Percentiles rank a stretch among this genome's conserved stretches.
phyloP scores from a whole-genome alignment of 768 basidiomycete species.

The Gymnopilus junonius region DNA sequence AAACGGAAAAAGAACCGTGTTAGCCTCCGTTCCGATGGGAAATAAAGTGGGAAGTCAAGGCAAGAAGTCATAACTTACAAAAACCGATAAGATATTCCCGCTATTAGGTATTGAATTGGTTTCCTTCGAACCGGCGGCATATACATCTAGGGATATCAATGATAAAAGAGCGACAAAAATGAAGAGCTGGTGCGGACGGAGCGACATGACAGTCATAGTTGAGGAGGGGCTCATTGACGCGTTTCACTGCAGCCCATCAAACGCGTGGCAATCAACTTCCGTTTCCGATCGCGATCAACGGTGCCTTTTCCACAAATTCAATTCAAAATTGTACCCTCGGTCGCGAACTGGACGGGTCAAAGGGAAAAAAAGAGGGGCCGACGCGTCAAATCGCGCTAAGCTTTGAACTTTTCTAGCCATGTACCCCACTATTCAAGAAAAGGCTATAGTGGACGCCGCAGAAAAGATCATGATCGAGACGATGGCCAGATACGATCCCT shows the following conservation, averaged over 20 bases:
- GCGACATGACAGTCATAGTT: conserved; percentile 31
- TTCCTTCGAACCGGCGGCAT: conserved; percentile 16
- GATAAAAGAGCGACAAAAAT: conserved; percentile 50
- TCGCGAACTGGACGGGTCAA: background rate
- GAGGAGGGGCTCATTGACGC: conserved; percentile 9
- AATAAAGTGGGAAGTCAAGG: background rate
- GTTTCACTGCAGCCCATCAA: conserved; percentile 4
- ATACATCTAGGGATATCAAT: conserved; percentile 22
- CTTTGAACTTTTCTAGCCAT: conserved; percentile 27
- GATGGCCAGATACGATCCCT: conserved; percentile 81
- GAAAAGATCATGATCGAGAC: conserved; percentile 72
- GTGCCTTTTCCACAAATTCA: conserved; percentile 2
- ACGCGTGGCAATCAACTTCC: conserved; percentile 26
- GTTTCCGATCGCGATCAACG: conserved; percentile 15
- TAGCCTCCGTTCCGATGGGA: conserved; percentile 1
- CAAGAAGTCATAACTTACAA: conserved; percentile 26
- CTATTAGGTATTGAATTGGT: conserved; percentile 2
- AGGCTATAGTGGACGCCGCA: conserved; percentile 55
- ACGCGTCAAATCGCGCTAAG: background rate
- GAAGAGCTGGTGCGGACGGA: conserved; percentile 27
- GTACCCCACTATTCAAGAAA: conserved; percentile 61
- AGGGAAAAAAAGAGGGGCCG: background rate
- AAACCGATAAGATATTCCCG: conserved; percentile 25
- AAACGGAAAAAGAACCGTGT: conserved; percentile 7
- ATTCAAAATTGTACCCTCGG: conserved; percentile 4